phyloP scores from a whole-genome alignment of 768 basidiomycete genomes.

The Boletus pseudo-olivaceus region DNA sequence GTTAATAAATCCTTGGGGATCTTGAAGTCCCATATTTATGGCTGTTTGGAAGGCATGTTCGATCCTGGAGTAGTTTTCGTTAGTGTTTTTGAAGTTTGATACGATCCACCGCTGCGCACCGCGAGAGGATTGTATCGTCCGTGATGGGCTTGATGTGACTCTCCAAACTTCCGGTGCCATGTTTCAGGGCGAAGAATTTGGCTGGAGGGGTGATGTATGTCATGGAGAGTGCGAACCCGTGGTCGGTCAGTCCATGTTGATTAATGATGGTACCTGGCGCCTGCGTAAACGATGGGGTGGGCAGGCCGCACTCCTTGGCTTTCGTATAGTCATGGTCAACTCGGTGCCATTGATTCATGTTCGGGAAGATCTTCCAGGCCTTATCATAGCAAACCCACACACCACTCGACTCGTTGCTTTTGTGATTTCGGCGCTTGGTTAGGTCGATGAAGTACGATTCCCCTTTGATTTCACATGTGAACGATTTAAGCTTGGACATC shows the following conservation, averaged over 20 bases:
- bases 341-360: not conserved
- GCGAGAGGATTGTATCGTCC: not conserved
- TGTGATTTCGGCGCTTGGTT: fast-evolving
- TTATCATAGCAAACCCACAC: not conserved
- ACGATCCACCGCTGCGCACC: not conserved
- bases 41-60: not conserved
- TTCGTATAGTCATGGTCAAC: fast-evolving
- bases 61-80: not conserved
- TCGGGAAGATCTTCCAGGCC: not conserved
- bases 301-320: not conserved
- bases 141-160: not conserved
- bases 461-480: not conserved
- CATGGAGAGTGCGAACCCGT: not conserved
- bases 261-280: not conserved
- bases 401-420: not conserved
- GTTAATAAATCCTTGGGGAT: not conserved
- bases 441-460: not conserved
- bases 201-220: not conserved
- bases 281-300: not conserved
- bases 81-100: not conserved
- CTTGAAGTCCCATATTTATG: not conserved
- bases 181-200: not conserved
- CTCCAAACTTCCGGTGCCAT: not conserved
- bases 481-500: not conserved
- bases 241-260: fast-evolving